Conservation (phyloP, 1,284 basidiomycete genomes). For the Grifola frondosa region DNA sequence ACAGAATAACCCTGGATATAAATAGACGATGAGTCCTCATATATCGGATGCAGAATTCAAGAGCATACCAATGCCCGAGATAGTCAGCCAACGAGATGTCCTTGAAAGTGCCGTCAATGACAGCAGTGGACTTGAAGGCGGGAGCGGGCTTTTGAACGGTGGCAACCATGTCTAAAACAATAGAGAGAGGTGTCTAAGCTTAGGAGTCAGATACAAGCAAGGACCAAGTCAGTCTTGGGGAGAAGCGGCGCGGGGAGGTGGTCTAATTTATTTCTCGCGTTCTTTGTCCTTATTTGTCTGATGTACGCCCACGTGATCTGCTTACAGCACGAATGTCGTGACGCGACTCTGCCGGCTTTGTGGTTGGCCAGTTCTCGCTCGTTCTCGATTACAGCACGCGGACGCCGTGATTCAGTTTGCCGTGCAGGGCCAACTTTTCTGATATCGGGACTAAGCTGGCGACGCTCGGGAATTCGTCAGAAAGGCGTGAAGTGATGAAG, state of each 20-base stretch:
- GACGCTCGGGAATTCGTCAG: too few species aligned
- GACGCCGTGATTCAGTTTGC: too few species aligned
- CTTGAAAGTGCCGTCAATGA: conserved; percentile 75
- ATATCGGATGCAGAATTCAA: conserved; percentile 1
- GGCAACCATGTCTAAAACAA: conserved; percentile 53
- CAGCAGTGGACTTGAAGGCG: conserved; percentile 71
- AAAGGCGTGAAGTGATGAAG: too few species aligned
- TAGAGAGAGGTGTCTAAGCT: conserved; percentile 8
- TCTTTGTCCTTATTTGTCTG: conserved; percentile 30
- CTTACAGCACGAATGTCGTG: conserved; percentile 19
- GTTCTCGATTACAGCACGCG: too few species aligned
- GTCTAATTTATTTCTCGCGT: conserved; percentile 27
- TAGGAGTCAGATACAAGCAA: conserved; percentile 5
- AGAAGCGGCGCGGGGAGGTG: too few species aligned
- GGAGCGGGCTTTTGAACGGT: conserved; percentile 78
- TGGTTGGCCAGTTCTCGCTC: neutral
- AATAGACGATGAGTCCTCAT: neutral
- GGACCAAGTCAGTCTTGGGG: conserved; percentile 6
- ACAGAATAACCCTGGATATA: conserved; percentile 18
- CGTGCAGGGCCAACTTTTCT: too few species aligned
- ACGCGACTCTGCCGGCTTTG: conserved; percentile 5
- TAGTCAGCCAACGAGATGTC: conserved; percentile 73
- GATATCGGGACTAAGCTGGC: too few species aligned
- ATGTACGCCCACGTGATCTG: conserved; percentile 18
- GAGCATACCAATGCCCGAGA: conserved; percentile 75